Conservation (phyloP, 805 yeast genomes). For the Cyberlindnera suaveolens region DNA sequence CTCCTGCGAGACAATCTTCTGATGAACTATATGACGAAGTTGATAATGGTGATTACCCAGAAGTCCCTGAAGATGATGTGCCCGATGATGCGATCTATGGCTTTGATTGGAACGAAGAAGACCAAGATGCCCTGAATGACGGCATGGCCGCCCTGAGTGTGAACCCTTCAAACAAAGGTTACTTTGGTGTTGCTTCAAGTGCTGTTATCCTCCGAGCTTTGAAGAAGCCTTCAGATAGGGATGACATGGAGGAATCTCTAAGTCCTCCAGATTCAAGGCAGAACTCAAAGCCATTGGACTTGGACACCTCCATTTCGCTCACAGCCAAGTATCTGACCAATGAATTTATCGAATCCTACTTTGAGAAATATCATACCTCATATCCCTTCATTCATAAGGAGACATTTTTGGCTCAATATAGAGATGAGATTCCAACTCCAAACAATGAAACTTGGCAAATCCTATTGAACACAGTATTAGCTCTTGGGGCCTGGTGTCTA, state of each 20-base stretch:
- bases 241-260: conserved; percentile 12
- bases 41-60: conserved; percentile 17
- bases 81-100: conserved; percentile 44
- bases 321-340: conserved; percentile 27
- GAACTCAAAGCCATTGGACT: conserved; percentile 18
- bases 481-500: conserved; percentile 65
- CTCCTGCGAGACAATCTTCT: neutral
- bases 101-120: conserved; percentile 56
- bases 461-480: conserved; percentile 49
- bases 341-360: conserved; percentile 43
- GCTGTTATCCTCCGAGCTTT: conserved; percentile 47
- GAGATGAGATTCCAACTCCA: conserved; percentile 34
- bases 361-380: conserved; percentile 52
- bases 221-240: conserved; percentile 28
- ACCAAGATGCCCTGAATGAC: conserved; percentile 37
- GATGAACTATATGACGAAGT: conserved; percentile 4
- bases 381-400: conserved; percentile 55
- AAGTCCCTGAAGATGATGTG: conserved; percentile 28
- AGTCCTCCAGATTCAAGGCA: conserved; percentile 17
- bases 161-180: conserved; percentile 50
- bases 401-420: conserved; percentile 43
- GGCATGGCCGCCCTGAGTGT: conserved; percentile 61
- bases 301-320: conserved; percentile 22
- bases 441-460: conserved; percentile 46
- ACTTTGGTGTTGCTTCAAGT: conserved; percentile 59